Percentiles rank a stretch among this genome's conserved stretches.
Evolutionary conservation across 106 monocot species (phyloP).

Genomic region (Hemerocallis citrina): DNA sequence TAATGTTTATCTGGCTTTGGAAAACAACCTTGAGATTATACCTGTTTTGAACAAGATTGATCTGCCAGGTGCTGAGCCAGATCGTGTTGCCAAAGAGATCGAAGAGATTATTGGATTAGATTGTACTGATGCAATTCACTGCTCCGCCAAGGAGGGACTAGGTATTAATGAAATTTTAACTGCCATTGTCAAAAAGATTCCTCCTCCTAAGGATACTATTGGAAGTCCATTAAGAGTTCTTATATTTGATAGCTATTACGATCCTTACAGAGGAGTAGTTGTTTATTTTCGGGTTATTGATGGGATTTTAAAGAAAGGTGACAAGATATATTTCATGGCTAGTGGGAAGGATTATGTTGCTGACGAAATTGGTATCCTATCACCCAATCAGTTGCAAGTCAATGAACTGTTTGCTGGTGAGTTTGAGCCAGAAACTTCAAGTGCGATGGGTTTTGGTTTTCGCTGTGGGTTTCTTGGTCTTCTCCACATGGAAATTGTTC

Average conservation of each 20-base stretch:
- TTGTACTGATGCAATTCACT: constrained; percentile 77
- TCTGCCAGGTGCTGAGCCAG: constrained; percentile 88
- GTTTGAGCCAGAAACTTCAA: constrained; percentile 98
- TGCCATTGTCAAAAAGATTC: constrained; percentile 69
- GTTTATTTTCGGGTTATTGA: constrained; percentile 98
- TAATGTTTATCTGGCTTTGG: constrained; percentile 96
- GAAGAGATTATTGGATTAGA: constrained; percentile 98
- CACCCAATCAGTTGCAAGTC: constrained; percentile 83
- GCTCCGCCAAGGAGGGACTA: constrained; percentile 98
- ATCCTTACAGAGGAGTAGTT: constrained; percentile 96
- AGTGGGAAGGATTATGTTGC: constrained; percentile 96
- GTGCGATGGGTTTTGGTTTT: constrained; percentile 99
- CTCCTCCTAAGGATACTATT: constrained; percentile 78
- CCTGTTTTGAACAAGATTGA: constrained; percentile 98
- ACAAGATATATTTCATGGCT: constrained; percentile 93
- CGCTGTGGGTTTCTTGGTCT: constrained; percentile 95
- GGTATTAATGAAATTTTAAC: constrained; percentile 79
- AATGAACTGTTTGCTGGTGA: constrained; percentile 84
- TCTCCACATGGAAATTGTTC: constrained; percentile 99
- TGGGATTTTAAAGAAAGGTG: constrained; percentile 81
- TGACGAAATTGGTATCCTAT: constrained; percentile 95
- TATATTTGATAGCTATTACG: constrained; percentile 99
- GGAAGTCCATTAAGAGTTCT: constrained; percentile 76
- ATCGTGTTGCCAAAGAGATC: constrained; percentile 66
- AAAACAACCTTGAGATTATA: constrained; percentile 93